phyloP scores from a whole-genome alignment of 495 filamentous ascomycete species.

The Lasiosphaeria ovina region DNA sequence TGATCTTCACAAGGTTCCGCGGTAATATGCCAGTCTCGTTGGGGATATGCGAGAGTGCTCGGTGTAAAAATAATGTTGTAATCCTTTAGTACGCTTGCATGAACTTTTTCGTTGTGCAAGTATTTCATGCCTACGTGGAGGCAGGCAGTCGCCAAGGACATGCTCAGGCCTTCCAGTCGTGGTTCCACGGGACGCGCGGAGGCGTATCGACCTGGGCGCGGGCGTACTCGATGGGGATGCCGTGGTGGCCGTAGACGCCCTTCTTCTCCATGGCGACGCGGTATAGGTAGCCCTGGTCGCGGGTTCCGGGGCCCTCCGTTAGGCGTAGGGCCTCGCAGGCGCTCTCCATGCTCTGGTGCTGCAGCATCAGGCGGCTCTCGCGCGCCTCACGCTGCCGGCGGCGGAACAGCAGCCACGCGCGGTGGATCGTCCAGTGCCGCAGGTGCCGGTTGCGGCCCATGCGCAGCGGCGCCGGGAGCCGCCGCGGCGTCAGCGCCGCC shows the following conservation, averaged over 20 bases:
- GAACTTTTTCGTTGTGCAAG: too few relatives aligned
- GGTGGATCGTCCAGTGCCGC: slow-evolving; percentile 98
- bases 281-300: slow-evolving; percentile 76
- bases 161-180: slow-evolving; percentile 56
- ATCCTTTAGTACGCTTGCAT: not conserved
- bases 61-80: not conserved
- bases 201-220: slow-evolving; percentile 78
- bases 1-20: too few relatives aligned
- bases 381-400: slow-evolving; percentile 58
- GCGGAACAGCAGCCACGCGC: slow-evolving; percentile 79
- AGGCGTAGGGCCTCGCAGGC: slow-evolving; percentile 81
- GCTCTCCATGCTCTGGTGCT: slow-evolving; percentile 72
- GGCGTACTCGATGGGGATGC: slow-evolving; percentile 85
- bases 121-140: too few relatives aligned
- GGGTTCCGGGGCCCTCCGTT: slow-evolving; percentile 55
- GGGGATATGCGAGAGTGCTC: too few relatives aligned
- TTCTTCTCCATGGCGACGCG: slow-evolving; percentile 82
- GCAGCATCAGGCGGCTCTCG: slow-evolving; percentile 62
- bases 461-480: slow-evolving; percentile 69
- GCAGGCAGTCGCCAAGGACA: too few relatives aligned
- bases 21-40: too few relatives aligned
- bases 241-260: slow-evolving; percentile 61
- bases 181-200: slow-evolving; percentile 71
- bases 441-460: slow-evolving; percentile 84
- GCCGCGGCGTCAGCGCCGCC: slow-evolving; percentile 26